phyloP scores from a whole-genome alignment of 371 early-diverging fungal species.

The Syncephalastrum contaminatum region DNA sequence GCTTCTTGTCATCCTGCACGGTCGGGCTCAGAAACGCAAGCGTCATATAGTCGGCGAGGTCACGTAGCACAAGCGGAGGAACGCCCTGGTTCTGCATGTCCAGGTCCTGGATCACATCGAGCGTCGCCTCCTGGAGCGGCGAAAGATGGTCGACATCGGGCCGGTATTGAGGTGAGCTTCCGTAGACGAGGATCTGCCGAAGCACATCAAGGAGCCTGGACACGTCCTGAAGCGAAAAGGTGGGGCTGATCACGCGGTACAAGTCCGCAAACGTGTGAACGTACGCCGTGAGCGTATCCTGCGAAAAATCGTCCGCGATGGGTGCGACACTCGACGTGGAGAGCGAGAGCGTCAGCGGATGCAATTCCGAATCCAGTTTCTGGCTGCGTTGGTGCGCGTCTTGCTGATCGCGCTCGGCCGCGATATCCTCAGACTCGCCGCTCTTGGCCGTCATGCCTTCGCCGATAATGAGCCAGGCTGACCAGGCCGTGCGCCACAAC shows the following conservation, averaged over 20 bases:
- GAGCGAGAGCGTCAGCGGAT: constrained; percentile 35
- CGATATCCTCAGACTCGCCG: constrained; percentile 9
- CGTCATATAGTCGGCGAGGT: constrained; percentile 53
- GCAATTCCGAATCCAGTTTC: constrained; percentile 25
- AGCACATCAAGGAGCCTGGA: constrained; percentile 54
- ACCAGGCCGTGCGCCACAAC: constrained; percentile 76
- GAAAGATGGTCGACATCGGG: constrained; percentile 57
- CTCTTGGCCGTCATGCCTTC: constrained; percentile 33
- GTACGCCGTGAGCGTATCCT: constrained; percentile 75
- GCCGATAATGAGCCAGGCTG: constrained; percentile 79
- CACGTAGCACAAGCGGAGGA: constrained; percentile 44
- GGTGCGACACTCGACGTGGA: constrained; percentile 33
- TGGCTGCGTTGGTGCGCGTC: constrained; percentile 9
- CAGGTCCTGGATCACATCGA: constrained; percentile 45
- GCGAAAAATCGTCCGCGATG: constrained; percentile 61
- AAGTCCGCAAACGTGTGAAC: constrained; percentile 66
- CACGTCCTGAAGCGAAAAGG: constrained; percentile 56
- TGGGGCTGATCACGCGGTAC: constrained; percentile 49
- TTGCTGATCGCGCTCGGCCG: constrained; percentile 1
- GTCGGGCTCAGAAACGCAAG: constrained; percentile 49
- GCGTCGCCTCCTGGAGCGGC: constrained; percentile 57
- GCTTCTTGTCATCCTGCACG: constrained; percentile 23
- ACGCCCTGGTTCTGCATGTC: constrained; percentile 43
- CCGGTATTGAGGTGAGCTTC: constrained; percentile 54
- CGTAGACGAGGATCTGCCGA: constrained; percentile 56